Percentiles rank a stretch among this genome's conserved stretches.
phyloP scores from a whole-genome alignment of 441 rosid genomes.

The Eutrema salsugineum region DNA sequence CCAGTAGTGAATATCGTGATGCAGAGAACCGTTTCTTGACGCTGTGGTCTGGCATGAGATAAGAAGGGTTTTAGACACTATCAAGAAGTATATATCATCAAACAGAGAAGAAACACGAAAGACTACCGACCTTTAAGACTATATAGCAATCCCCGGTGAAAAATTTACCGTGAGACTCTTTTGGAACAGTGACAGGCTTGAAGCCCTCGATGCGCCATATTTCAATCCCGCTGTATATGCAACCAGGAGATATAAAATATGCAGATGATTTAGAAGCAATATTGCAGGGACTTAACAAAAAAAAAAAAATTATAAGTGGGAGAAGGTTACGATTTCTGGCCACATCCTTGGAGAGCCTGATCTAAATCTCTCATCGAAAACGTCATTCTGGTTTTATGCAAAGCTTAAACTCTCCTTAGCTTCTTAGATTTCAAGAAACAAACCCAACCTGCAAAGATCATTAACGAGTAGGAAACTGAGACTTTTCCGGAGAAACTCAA shows the following conservation, averaged over 20 bases:
- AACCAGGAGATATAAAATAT: conserved; percentile 30
- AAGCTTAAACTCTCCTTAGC: conserved; percentile 29
- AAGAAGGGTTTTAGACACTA: background rate
- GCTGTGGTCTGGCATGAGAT: conserved; percentile 67
- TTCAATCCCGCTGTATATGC: conserved; percentile 67
- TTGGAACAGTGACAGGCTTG: conserved; percentile 57
- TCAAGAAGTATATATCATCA: background rate
- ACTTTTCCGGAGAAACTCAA: background rate
- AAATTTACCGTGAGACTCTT: conserved; percentile 72
- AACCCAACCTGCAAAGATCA: conserved; percentile 37
- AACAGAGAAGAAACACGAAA: conserved; percentile 1
- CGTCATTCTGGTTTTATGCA: conserved; percentile 46
- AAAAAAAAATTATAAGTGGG: background rate
- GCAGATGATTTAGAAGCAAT: conserved; percentile 1
- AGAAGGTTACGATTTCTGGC: conserved; percentile 89
- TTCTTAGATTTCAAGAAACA: conserved; percentile 33
- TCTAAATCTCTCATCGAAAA: conserved; percentile 92
- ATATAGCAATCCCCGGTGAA: conserved; percentile 90
- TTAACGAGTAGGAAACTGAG: background rate
- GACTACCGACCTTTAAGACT: conserved; percentile 64
- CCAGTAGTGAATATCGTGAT: conserved; percentile 97
- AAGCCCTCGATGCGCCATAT: conserved; percentile 92
- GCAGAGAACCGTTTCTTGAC: conserved; percentile 71
- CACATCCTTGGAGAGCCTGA: conserved; percentile 92
- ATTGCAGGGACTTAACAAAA: background rate